Evolutionary conservation across 2,329 filamentous ascomycete genomes (phyloP).

Genomic region (Capronia epimyces): DNA sequence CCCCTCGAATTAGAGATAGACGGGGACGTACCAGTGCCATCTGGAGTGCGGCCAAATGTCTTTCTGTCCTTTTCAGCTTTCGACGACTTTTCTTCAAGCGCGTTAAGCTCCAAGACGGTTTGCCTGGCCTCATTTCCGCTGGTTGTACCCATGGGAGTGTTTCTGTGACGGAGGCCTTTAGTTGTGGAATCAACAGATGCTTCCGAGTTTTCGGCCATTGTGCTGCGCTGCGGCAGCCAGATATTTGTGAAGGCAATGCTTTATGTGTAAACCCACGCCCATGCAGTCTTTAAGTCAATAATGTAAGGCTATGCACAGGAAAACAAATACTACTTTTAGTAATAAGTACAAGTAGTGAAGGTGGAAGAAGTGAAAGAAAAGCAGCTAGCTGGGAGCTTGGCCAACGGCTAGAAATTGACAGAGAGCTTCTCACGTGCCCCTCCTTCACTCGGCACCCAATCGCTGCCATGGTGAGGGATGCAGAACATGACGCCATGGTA

Average conservation of each 20-base stretch:
- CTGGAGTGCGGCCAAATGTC: slow-evolving; percentile 85
- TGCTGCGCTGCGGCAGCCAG: not conserved
- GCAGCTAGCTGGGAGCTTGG: slow-evolving; percentile 1
- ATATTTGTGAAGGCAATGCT: not conserved
- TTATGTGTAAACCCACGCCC: not conserved
- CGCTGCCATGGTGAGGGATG: not conserved
- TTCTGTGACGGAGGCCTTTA: slow-evolving; percentile 47
- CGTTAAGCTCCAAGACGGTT: slow-evolving; percentile 47
- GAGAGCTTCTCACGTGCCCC: not conserved
- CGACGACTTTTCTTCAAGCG: slow-evolving; percentile 40
- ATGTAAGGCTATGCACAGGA: not conserved
- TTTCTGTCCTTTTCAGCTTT: slow-evolving; percentile 56
- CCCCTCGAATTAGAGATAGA: not conserved
- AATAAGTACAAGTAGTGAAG: no score
- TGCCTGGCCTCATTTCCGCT: slow-evolving; percentile 41
- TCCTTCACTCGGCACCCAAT: not conserved
- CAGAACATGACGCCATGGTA: slow-evolving; percentile 2
- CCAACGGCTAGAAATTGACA: not conserved
- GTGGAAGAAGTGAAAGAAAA: not conserved
- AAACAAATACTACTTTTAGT: no score
- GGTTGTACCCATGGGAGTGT: slow-evolving; percentile 34
- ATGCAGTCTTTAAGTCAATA: not conserved
- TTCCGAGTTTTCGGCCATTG: slow-evolving; percentile 6
- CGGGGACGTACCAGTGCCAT: slow-evolving; percentile 70
- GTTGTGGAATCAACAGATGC: slow-evolving; percentile 14